Base-by-base conservation (phyloP, 2,329 filamentous ascomycete genomes). In the Cryphonectria nitschkei region DNA sequence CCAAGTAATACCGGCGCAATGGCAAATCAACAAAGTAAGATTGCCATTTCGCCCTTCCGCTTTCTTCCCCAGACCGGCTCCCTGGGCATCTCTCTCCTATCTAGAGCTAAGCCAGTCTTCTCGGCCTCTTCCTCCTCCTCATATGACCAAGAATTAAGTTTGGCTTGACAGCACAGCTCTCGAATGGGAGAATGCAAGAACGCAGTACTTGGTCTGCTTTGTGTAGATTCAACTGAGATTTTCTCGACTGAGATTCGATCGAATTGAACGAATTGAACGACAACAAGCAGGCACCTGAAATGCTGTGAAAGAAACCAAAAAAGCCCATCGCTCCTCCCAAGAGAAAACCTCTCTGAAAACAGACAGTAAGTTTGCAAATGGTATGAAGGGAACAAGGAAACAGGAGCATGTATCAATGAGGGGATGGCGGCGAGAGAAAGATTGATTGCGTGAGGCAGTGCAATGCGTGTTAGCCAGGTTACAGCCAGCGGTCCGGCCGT, bases 171-270 rank as follows among this genome's bases (percentile, higher is more conserved):
- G 70, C 70, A 70, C 41, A 68, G 61, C 70, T 70, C 70, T 65
- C 68, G 32, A 7, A 46, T 46, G 68, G 70, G 70, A 72, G 61
- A 41, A 70, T 65, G 70, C 70, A 65, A 39, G 70, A 72, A 68
- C 61, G 65, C 68, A 65, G 61, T 65, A 58, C 26, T 56, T 54
- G 54, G 63, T 52, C 58, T 70, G 64, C 70, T 65, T 72, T 64
- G 61, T 69, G 68, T 68, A 70, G 67, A 65, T 72, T 65, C 68
- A 65, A 41, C 68, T 56, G 50, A 70, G 41, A 7, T 34, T 64
- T 46, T 41, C 32, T 34, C 70, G 37, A 60, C 62, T 52, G 34
- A 39, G 50, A n/a, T 26, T 56, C 7, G 54, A 22, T 70, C 67
- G 43, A 41, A 61, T 56, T 70, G 70, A 41, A 41, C 54, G 56